phyloP scores from a whole-genome alignment of 257 asterid species.

The Solanum chilense region DNA sequence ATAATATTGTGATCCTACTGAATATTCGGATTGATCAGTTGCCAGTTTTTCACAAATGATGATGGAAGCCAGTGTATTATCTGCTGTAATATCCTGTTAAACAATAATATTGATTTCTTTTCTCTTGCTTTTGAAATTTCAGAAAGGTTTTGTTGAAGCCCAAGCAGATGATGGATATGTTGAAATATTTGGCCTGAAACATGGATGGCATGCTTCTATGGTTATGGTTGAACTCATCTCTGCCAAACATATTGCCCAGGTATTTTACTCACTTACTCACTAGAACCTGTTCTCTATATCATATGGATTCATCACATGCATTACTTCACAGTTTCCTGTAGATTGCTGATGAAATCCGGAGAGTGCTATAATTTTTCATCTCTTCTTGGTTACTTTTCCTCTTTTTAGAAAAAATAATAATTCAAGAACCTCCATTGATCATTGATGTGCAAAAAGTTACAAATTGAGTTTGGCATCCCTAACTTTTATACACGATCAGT shows the following conservation, averaged over 20 bases:
- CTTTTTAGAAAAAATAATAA: background rate
- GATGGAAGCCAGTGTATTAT: background rate
- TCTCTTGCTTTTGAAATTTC: background rate
- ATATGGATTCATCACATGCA: background rate
- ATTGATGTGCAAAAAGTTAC: background rate
- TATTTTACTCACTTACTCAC: conserved; percentile 3
- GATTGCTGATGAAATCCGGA: background rate
- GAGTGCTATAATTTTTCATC: background rate
- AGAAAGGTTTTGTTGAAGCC: conserved; percentile 83
- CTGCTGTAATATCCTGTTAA: background rate
- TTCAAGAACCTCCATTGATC: background rate
- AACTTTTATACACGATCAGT: background rate
- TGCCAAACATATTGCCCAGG: conserved; percentile 93
- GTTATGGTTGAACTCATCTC: conserved; percentile 83
- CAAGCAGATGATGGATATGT: conserved; percentile 71
- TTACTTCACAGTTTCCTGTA: background rate
- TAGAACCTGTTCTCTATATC: background rate
- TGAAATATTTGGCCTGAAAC: conserved; percentile 76
- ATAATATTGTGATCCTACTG: background rate
- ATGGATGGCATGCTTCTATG: conserved; percentile 97
- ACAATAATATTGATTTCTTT: background rate
- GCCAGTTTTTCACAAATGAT: background rate
- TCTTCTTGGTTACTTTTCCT: background rate
- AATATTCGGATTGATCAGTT: background rate
- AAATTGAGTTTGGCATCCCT: background rate